A percentile compares a stretch with the other conserved stretches of the same genome.
These are phyloP conservation scores for Moniliella sp. DNA, from an alignment of 1,284 basidiomycete species.

Conservation along the genomic window DNA sequence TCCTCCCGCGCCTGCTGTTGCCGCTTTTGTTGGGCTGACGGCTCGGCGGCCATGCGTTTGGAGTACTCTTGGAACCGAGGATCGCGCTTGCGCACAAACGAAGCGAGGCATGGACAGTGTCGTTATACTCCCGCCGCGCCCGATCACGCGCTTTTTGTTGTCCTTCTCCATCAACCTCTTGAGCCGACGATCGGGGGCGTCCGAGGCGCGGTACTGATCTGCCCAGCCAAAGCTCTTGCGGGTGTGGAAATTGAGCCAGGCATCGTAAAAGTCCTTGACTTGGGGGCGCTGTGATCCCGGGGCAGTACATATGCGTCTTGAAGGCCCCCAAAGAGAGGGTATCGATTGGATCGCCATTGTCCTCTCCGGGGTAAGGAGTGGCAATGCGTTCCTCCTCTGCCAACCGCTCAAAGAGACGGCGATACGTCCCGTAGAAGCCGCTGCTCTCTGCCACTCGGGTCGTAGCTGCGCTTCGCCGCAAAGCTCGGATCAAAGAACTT, in stretches of 20 bases:
- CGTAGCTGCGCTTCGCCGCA: slow-evolving; percentile 42
- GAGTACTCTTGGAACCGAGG: slow-evolving; percentile 54
- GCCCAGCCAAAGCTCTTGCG: slow-evolving; percentile 75
- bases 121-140: slow-evolving; percentile 74
- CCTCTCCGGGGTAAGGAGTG: slow-evolving; percentile 36
- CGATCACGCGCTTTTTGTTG: slow-evolving; percentile 72
- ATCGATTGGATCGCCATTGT: slow-evolving; percentile 18
- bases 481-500: slow-evolving; percentile 62
- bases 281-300: slow-evolving; percentile 9
- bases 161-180: slow-evolving; percentile 82
- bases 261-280: slow-evolving; percentile 49
- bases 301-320: slow-evolving; percentile 47
- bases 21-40: slow-evolving; percentile 1
- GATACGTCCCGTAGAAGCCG: slow-evolving; percentile 72
- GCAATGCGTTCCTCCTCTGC: slow-evolving; percentile 52
- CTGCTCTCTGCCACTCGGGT: slow-evolving; percentile 34
- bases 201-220: slow-evolving; percentile 58
- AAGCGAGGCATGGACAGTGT: slow-evolving; percentile 52
- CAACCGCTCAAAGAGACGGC: slow-evolving; percentile 64
- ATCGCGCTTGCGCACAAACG: slow-evolving; percentile 76
- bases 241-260: slow-evolving; percentile 69
- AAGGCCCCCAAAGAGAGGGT: slow-evolving; percentile 61
- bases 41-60: slow-evolving; percentile 12
- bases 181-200: slow-evolving; percentile 66
- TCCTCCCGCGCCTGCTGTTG: neutral